A percentile compares a stretch with the other conserved stretches of the same genome.
These are phyloP conservation scores for Aethionema arabicum DNA, from an alignment of 345 rosid species.

Conservation along the genomic window DNA sequence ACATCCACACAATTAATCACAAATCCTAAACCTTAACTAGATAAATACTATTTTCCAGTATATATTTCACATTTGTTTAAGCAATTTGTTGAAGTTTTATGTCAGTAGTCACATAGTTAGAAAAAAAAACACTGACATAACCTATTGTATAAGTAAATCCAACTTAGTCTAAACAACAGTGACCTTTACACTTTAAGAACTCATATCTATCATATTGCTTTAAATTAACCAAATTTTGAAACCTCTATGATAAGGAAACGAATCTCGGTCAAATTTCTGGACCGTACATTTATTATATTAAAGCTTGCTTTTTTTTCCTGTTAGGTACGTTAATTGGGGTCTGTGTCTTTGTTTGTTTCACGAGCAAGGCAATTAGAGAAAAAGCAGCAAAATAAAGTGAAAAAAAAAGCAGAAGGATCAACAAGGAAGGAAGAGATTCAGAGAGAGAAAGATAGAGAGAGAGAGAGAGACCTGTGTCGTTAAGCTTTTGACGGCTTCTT, in stretches of 20 bases:
- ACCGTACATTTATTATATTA: slow-evolving; percentile 18
- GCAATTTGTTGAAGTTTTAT: slow-evolving; percentile 27
- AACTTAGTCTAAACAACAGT: slow-evolving; percentile 31
- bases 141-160: slow-evolving; percentile 27
- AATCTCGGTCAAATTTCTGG: slow-evolving; percentile 14
- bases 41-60: background rate
- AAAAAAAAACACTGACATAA: slow-evolving; percentile 33
- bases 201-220: background rate
- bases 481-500: slow-evolving; percentile 99
- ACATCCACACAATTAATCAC: background rate
- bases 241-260: slow-evolving; percentile 16
- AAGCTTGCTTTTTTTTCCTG: slow-evolving; percentile 26
- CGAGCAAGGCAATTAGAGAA: slow-evolving; percentile 35
- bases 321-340: slow-evolving; percentile 37
- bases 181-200: background rate
- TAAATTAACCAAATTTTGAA: background rate
- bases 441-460: slow-evolving; percentile 19
- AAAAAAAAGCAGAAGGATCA: slow-evolving; percentile 21
- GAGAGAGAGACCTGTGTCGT: slow-evolving; percentile 73
- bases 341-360: slow-evolving; percentile 44
- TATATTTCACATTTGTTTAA: background rate
- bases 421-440: slow-evolving; percentile 20
- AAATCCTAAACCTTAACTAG: background rate
- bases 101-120: slow-evolving; percentile 30
- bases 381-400: slow-evolving; percentile 29